Base-by-base conservation (phyloP, 2,329 filamentous ascomycete species). In the Talaromyces sp. region DNA sequence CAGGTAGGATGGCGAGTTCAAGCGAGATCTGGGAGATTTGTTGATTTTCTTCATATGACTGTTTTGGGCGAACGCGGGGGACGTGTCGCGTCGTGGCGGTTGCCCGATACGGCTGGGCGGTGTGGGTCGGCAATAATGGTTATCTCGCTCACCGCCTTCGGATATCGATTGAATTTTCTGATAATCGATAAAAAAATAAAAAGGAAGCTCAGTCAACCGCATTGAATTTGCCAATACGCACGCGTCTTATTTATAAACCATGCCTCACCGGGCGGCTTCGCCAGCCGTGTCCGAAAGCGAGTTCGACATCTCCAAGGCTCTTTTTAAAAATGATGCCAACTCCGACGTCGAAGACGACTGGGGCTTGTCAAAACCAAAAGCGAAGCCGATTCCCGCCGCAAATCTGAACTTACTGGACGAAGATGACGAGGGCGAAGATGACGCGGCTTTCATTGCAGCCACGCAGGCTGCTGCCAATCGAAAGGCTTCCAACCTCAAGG, bases 361-460 rank as follows among this genome's bases (percentile, higher is more conserved):
- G 62, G 69, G 55, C 55, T 59, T 66, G 64, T 62, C 88, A 56
- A 84, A 88, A 66, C 81, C 84, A 47, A 83, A 83, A 57, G 77
- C 69, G 69, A 62, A 69, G 68, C 73, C 65, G 63, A 72, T 64
- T 63, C 72, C 68, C 60, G 63, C 63, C 51, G 66, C 69, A 65
- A 69, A 69, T 33, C 70, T 77, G 33, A 83, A 84, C 57, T 82
- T 91, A 53, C 77, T 92, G 55, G 84, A 88, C 62, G 80, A 73
- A 13, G 88, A 88, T 55, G 87, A 81, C 30, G 75, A 74, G 59
- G 77, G 77, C 17, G 79, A 80, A 47, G 82, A 80, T 19, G 92
- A 99, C 72, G 93, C 90, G 72, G 89, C 89, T 0, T 98, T 97
- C 71, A 99, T 99, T 75, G 92, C 93, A 10, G 85, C 91, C 42